These are phyloP conservation scores for Xylariaceae sp. DNA, from an alignment of 2,329 filamentous ascomycete genomes.

Conservation along the genomic window DNA sequence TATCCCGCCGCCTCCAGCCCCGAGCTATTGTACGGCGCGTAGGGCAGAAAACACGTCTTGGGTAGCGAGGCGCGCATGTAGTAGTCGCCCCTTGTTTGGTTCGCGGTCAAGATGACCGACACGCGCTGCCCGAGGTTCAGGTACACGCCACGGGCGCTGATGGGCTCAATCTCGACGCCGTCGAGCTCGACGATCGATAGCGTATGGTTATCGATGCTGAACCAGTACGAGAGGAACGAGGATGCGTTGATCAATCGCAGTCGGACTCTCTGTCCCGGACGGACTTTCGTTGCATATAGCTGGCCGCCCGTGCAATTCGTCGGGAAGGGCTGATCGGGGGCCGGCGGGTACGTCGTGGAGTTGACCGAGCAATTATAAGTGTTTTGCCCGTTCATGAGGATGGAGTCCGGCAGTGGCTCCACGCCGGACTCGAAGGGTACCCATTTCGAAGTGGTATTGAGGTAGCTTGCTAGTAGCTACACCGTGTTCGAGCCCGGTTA, in stretches of 20 bases:
- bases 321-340: conserved; percentile 7
- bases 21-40: conserved; percentile 36
- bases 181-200: conserved; percentile 45
- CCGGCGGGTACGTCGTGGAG: conserved; percentile 34
- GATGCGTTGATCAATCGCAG: conserved; percentile 46
- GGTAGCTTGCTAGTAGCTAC: conserved; percentile 37
- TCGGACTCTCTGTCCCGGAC: conserved; percentile 33
- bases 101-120: conserved; percentile 40
- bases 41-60: conserved; percentile 40
- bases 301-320: conserved; percentile 37
- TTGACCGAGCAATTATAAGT: conserved; percentile 39
- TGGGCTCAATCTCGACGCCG: conserved; percentile 42
- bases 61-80: conserved; percentile 41
- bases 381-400: conserved; percentile 45
- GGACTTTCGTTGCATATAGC: conserved; percentile 38
- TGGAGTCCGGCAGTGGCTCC: conserved; percentile 45
- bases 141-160: conserved; percentile 40
- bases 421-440: conserved; percentile 40
- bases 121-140: conserved; percentile 45
- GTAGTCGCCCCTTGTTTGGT: conserved; percentile 39
- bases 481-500: background rate
- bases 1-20: conserved; percentile 35
- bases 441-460: conserved; percentile 40
- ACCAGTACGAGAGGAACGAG: conserved; percentile 42
- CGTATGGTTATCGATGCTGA: conserved; percentile 44